Conservation (phyloP, 140 eudicot genomes). For the Flaveria floridana region DNA sequence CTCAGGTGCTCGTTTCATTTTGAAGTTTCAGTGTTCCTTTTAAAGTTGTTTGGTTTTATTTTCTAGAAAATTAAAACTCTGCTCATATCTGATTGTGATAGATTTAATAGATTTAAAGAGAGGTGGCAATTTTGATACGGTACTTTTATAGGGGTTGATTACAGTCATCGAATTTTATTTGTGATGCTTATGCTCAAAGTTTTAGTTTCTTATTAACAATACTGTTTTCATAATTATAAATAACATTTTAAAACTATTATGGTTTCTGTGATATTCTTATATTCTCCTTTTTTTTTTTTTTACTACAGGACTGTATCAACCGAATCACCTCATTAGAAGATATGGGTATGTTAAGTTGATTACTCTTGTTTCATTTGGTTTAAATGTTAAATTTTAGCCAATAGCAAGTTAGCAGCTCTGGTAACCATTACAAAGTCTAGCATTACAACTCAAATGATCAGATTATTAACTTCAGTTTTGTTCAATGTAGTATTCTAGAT, state of each 20-base stretch:
- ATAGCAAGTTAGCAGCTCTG: not conserved
- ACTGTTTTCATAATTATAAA: not conserved
- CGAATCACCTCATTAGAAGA: slow-evolving; percentile 77
- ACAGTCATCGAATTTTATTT: not conserved
- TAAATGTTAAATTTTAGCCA: not conserved
- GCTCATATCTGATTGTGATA: not conserved
- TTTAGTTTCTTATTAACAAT: not conserved
- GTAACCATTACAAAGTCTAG: not conserved
- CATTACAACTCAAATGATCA: not conserved
- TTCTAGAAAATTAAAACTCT: not conserved
- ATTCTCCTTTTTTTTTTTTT: slow-evolving; percentile 16
- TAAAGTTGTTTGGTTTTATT: slow-evolving; percentile 11
- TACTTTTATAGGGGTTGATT: not conserved
- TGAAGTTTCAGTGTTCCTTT: not conserved
- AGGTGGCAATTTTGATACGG: not conserved
- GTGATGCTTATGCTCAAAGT: not conserved
- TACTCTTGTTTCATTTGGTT: not conserved
- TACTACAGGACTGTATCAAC: slow-evolving; percentile 80
- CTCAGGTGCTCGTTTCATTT: slow-evolving; percentile 59
- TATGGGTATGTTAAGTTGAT: slow-evolving; percentile 65
- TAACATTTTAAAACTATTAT: not conserved
- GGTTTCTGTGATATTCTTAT: slow-evolving; percentile 17
- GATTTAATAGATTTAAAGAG: slow-evolving; percentile 2
- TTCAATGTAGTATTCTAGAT: not conserved
- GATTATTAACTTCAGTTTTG: not conserved